A percentile compares a stretch with the other conserved stretches of the same genome.
Evolutionary conservation across 2,329 filamentous ascomycete species (phyloP).

Genomic region (Xylariaceae sp.): DNA sequence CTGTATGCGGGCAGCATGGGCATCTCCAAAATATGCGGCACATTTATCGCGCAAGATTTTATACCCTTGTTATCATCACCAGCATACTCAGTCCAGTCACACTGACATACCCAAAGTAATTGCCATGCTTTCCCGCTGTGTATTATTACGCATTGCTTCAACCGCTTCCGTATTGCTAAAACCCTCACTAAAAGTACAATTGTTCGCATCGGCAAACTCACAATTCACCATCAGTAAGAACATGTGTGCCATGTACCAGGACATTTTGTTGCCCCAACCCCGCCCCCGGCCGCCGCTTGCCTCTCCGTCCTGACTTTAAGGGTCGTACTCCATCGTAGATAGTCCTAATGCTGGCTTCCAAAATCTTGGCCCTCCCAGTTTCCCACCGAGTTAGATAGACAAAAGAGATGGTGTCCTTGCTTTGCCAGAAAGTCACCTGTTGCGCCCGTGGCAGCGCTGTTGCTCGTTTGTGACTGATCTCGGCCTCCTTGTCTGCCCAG

Average conservation of each 20-base stretch:
- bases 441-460: slow-evolving; percentile 4
- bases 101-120: not conserved
- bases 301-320: slow-evolving; percentile 16
- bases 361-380: slow-evolving; percentile 23
- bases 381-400: slow-evolving; percentile 23
- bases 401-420: slow-evolving; percentile 22
- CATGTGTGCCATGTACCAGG: slow-evolving; percentile 18
- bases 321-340: slow-evolving; percentile 27
- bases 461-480: not conserved
- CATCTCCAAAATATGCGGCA: no score
- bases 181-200: slow-evolving; percentile 30
- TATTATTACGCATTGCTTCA: slow-evolving; percentile 21
- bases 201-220: slow-evolving; percentile 19
- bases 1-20: no score
- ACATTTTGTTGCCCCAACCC: slow-evolving; percentile 18
- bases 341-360: slow-evolving; percentile 27
- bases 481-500: not conserved
- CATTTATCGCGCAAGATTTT: no score
- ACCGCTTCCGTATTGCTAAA: slow-evolving; percentile 25
- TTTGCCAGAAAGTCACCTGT: slow-evolving; percentile 16
- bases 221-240: slow-evolving; percentile 1
- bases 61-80: no score
- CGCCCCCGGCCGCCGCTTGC: slow-evolving; percentile 2
- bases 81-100: not conserved
- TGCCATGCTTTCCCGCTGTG: slow-evolving; percentile 8